Conservation (phyloP, 2,329 filamentous ascomycete genomes). For the Camptophora hylomeconis region DNA sequence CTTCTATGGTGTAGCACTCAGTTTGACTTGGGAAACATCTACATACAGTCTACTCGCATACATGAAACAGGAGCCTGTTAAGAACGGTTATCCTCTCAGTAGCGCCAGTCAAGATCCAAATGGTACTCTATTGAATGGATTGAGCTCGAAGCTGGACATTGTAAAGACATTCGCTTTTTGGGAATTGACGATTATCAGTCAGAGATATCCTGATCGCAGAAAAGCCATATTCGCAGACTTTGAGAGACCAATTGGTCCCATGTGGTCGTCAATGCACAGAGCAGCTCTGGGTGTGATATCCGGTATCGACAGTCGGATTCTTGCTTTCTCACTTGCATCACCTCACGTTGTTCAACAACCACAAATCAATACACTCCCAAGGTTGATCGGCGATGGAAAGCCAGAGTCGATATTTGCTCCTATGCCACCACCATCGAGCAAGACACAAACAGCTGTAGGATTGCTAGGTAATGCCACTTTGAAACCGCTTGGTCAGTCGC, state of each 20-base stretch:
- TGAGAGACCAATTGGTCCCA: constrained; percentile 63
- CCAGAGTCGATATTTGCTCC: constrained; percentile 9
- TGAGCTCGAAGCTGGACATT: constrained; percentile 70
- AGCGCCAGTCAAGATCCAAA: constrained; percentile 82
- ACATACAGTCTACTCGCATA: constrained; percentile 63
- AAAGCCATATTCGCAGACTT: constrained; percentile 78
- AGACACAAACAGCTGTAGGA: constrained; percentile 2
- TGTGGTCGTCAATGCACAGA: constrained; percentile 66
- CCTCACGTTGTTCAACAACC: constrained; percentile 31
- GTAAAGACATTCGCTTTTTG: constrained; percentile 77
- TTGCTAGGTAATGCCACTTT: constrained; percentile 5
- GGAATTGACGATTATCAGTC: constrained; percentile 73
- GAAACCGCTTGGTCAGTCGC: constrained; percentile 10
- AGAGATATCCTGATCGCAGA: constrained; percentile 59
- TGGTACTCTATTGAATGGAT: constrained; percentile 69
- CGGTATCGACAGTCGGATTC: constrained; percentile 54
- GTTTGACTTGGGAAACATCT: constrained; percentile 65
- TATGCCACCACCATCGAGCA: constrained; percentile 2
- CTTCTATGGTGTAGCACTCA: constrained; percentile 52
- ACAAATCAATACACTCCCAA: constrained; percentile 34
- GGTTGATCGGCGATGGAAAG: constrained; percentile 35
- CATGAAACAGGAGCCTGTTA: constrained; percentile 67
- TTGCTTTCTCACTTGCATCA: constrained; percentile 25
- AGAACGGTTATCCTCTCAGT: constrained; percentile 73
- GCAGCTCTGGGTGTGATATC: constrained; percentile 58